Conservation (phyloP, 768 basidiomycete genomes). For the Mycena galopus region DNA sequence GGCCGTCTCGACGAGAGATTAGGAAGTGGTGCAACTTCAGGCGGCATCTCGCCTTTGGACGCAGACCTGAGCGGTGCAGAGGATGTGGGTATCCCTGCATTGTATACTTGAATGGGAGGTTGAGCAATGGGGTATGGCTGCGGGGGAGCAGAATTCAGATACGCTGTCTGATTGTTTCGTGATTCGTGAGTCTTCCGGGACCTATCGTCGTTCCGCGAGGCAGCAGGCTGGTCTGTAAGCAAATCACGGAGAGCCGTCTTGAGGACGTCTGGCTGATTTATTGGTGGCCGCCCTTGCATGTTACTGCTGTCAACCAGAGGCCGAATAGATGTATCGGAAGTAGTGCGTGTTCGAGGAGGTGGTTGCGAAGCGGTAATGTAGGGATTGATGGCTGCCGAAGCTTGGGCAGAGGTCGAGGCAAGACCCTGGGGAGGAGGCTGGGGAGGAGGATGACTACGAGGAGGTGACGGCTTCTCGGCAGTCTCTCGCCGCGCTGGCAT, state of each 20-base stretch:
- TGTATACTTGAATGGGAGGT: constrained; percentile 27
- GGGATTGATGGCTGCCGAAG: not conserved
- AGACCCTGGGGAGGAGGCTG: constrained; percentile 3
- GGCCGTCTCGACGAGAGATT: constrained; percentile 21
- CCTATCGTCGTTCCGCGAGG: constrained; percentile 15
- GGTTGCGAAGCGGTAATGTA: constrained; percentile 13
- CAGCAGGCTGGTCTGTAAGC: constrained; percentile 25
- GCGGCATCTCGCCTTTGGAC: constrained; percentile 9
- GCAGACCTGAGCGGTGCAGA: not conserved
- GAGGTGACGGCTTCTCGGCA: constrained; percentile 9
- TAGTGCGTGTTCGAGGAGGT: not conserved
- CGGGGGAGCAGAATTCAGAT: constrained; percentile 12
- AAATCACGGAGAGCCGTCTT: constrained; percentile 28
- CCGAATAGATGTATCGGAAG: constrained; percentile 6
- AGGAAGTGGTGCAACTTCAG: not conserved
- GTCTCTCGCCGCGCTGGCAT: constrained; percentile 8
- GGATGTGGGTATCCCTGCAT: constrained; percentile 15
- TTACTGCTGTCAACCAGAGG: constrained; percentile 12
- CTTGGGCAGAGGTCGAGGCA: not conserved
- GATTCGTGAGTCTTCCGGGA: not conserved
- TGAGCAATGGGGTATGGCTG: constrained; percentile 9
- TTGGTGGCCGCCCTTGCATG: not conserved
- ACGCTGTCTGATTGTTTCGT: constrained; percentile 5
- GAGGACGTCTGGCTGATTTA: constrained; percentile 23
- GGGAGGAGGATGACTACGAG: constrained; percentile 15